A percentile compares a stretch with the other conserved stretches of the same genome.
Conservation (phyloP, 306 rosid genomes). For the Ammopiptanthus mongolicus region DNA sequence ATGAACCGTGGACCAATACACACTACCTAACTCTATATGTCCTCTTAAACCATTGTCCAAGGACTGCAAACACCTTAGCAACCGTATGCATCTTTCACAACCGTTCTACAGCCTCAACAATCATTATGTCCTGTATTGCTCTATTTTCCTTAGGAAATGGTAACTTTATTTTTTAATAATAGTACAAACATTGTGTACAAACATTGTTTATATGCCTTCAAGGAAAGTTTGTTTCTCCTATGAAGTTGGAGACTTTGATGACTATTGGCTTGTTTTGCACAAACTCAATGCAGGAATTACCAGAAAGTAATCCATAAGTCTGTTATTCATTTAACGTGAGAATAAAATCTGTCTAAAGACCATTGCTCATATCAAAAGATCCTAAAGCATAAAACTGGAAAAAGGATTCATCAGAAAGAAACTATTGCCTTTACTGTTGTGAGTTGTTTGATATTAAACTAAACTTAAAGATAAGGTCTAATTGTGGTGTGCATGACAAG, state of each 20-base stretch:
- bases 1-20: background rate
- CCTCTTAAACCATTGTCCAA: conserved; percentile 7
- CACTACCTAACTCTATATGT: background rate
- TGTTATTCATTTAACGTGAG: background rate
- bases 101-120: conserved; percentile 11
- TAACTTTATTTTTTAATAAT: background rate
- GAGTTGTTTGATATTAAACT: background rate
- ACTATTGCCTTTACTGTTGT: background rate
- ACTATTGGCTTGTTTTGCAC: background rate
- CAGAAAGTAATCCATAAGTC: background rate
- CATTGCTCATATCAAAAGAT: background rate
- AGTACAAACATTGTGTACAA: background rate
- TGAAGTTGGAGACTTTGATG: background rate
- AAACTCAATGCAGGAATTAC: background rate
- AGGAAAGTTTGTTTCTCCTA: background rate
- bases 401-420: background rate
- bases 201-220: background rate
- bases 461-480: background rate
- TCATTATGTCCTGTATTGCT: background rate
- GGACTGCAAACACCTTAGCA: background rate
- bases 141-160: background rate
- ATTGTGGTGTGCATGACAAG: background rate
- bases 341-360: background rate
- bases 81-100: background rate
- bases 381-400: background rate